A percentile compares a stretch with the other conserved stretches of the same genome.
These are phyloP conservation scores for Sanghuangporus weigelae DNA, from an alignment of 1,284 basidiomycete species.

Conservation along the genomic window DNA sequence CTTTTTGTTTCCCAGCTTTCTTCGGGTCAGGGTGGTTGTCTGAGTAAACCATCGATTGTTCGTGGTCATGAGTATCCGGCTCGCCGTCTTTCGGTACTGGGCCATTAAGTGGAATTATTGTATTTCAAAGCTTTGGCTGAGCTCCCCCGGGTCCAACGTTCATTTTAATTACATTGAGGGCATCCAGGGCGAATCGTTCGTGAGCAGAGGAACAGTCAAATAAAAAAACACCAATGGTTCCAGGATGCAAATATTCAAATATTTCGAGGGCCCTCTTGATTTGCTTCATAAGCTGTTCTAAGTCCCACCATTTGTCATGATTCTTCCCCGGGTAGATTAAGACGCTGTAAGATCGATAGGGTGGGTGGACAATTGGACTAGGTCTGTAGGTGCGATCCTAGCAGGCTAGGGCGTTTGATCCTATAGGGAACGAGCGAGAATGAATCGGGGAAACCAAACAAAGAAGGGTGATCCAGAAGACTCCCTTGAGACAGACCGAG, in stretches of 20 bases:
- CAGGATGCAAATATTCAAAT: constrained; percentile 17
- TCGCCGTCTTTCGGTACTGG: constrained; percentile 12
- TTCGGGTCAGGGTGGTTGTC: constrained; percentile 13
- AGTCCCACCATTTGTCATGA: constrained; percentile 19
- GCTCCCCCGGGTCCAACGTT: constrained; percentile 23
- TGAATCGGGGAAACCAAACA: no score
- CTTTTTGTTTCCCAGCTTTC: constrained; percentile 20
- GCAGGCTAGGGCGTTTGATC: no score
- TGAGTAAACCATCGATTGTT: constrained; percentile 17
- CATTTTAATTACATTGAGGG: constrained; percentile 23
- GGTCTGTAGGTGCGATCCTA: no score
- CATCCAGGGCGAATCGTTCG: constrained; percentile 20
- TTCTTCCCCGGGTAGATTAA: constrained; percentile 22
- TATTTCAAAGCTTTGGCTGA: constrained; percentile 18
- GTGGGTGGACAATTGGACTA: no score
- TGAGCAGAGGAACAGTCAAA: constrained; percentile 24
- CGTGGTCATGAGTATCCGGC: constrained; percentile 9
- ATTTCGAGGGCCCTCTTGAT: constrained; percentile 13
- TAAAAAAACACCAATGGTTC: constrained; percentile 16
- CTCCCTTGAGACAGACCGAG: no score
- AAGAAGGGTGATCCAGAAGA: no score
- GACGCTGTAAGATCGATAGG: constrained; percentile 11
- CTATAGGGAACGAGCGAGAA: no score
- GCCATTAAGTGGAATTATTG: constrained; percentile 20
- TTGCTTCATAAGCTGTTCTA: constrained; percentile 17